Base-by-base conservation (phyloP, 306 rosid genomes). In the Rubus parviflorus region DNA sequence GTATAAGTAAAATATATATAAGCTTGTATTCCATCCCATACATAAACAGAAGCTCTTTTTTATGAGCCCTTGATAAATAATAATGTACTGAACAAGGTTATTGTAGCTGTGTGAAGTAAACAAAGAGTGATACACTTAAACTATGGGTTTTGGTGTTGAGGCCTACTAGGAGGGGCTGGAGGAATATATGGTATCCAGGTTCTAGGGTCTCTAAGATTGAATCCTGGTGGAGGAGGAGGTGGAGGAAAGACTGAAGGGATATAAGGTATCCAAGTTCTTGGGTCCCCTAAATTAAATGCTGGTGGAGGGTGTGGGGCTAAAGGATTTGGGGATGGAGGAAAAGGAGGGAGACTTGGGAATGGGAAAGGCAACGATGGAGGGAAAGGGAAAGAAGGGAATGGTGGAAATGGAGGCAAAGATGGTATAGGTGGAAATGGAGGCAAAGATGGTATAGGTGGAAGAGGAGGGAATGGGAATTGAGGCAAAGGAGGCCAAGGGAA, bases 151-250 rank as follows among this genome's bases (percentile, higher is more conserved):
- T 79, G 77, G 61, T 79, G 73, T 74, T 75, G 82, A 56, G 84
- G 82, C 46, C n/a, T 58, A 4, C 6, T 49, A 12, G 85, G 85
- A 69, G 89, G 82, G 25, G 84, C 69, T 23, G 85, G 84, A 75
- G 89, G 82, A 79, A 73, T 8, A 67, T 70, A 66, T 17, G 93
- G 89, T 54, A 85, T 78, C 91, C 93, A 89, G 13, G 91, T 89
- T 77, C 60, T 83, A 13, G 93, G 91, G 76, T 89, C 88, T 67
- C 80, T 54, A 11, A 85, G 72, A 69, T 83, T 77, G 37, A 87
- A 87, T 38, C 77, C 61, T 58, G 81, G 85, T 47, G 79, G 88
- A 7, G 82, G 86, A 16, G 85, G 83, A 45, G 83, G 68, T 19
- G 86, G 75, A 52, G 81, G 75, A 48, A 63, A 53, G 38, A 75